These are phyloP conservation scores for Pyrus hybrid DNA, from an alignment of 331 rosid genomes.

Conservation along the genomic window DNA sequence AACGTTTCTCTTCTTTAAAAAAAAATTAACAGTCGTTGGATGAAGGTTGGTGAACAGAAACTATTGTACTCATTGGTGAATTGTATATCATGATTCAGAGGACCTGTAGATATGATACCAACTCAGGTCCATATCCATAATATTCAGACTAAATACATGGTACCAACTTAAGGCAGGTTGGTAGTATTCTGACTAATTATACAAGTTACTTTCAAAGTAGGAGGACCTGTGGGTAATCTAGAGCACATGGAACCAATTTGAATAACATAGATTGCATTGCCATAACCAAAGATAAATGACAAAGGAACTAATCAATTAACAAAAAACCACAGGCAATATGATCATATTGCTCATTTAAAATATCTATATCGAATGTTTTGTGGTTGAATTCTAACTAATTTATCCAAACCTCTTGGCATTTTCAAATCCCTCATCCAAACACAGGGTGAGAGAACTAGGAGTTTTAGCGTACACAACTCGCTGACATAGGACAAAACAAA, in stretches of 20 bases:
- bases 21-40: not conserved
- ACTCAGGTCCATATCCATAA: not conserved
- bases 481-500: no score
- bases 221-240: no score
- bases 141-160: no score
- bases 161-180: not conserved
- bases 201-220: not conserved
- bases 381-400: no score
- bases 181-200: not conserved
- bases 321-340: not conserved
- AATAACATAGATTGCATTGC: not conserved
- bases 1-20: not conserved
- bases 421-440: no score
- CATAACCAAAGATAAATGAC: not conserved
- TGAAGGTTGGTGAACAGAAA: not conserved
- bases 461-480: not conserved
- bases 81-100: not conserved
- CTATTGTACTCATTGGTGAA: not conserved
- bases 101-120: not conserved
- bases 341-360: not conserved
- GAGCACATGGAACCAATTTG: not conserved
- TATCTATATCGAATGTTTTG: no score
- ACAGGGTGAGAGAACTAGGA: not conserved
- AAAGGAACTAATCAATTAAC: not conserved
- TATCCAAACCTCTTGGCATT: no score